Evolutionary conservation across 1,139 yeast species (phyloP).

Genomic region (Lodderomyces elongisporus): DNA sequence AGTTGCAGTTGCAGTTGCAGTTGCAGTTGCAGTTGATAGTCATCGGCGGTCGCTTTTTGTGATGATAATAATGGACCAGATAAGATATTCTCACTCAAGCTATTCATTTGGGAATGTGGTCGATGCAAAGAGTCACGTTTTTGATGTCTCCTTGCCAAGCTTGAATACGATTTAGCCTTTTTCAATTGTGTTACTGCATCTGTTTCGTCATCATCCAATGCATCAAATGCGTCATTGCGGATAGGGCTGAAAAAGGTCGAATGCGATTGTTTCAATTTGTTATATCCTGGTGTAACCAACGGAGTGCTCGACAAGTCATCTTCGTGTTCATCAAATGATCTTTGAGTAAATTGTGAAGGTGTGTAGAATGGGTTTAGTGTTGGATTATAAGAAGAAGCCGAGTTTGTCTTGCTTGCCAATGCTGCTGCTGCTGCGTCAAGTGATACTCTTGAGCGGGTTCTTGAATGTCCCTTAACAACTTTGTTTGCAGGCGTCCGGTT

Average conservation of each 20-base stretch:
- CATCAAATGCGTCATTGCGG: constrained; percentile 19
- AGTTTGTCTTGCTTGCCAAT: constrained; percentile 16
- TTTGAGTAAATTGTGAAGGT: constrained; percentile 36
- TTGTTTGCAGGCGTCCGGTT: constrained; percentile 10
- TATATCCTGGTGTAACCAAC: constrained; percentile 23
- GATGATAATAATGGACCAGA: background rate
- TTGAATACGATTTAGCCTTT: constrained; percentile 33
- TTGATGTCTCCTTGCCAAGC: constrained; percentile 9
- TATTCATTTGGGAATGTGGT: background rate
- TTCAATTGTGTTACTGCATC: constrained; percentile 41
- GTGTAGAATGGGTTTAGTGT: constrained; percentile 43
- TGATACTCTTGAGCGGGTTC: constrained; percentile 40
- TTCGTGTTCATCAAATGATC: constrained; percentile 27
- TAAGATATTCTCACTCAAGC: constrained; percentile 1
- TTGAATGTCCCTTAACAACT: constrained; percentile 28
- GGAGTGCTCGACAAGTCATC: constrained; percentile 23
- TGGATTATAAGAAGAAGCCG: constrained; percentile 14
- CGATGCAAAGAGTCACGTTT: background rate
- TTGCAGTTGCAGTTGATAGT: constrained; percentile 1
- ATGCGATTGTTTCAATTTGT: constrained; percentile 6
- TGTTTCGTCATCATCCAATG: constrained; percentile 30
- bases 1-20: constrained; percentile 1
- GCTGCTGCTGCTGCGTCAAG: constrained; percentile 24
- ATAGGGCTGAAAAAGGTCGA: constrained; percentile 13
- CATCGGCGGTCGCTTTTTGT: background rate